Percentiles rank a stretch among this genome's conserved stretches.
These are phyloP conservation scores for Ormosia emarginata DNA, from an alignment of 306 rosid genomes.

Conservation along the genomic window DNA sequence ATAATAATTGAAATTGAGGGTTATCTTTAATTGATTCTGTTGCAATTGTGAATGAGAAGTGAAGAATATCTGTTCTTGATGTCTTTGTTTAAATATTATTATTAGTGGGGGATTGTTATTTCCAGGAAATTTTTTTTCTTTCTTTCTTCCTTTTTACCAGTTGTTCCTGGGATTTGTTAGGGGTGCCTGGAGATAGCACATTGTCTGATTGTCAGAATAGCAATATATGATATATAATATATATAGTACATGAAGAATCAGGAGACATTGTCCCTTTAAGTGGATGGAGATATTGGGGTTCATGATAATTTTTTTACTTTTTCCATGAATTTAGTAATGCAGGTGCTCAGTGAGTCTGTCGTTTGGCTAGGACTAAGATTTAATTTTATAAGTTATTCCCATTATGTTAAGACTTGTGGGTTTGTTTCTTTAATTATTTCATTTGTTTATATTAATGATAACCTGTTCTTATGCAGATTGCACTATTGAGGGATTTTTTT, in stretches of 20 bases:
- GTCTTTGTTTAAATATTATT: conserved; percentile 40
- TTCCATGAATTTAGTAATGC: conserved; percentile 49
- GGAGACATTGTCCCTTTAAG: conserved; percentile 41
- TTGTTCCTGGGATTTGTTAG: conserved; percentile 44
- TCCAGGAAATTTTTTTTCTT: conserved; percentile 2
- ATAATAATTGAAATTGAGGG: conserved; percentile 34
- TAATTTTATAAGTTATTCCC: conserved; percentile 30
- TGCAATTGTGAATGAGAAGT: conserved; percentile 65
- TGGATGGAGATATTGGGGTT: conserved; percentile 50
- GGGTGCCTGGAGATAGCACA: conserved; percentile 45
- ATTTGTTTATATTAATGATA: conserved; percentile 28
- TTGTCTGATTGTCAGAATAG: conserved; percentile 44
- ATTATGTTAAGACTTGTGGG: conserved; percentile 37
- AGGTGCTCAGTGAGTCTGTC: conserved; percentile 42
- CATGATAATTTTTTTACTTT: conserved; percentile 45
- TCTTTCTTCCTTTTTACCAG: not conserved
- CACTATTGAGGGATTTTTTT: not conserved
- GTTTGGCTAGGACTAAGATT: conserved; percentile 43
- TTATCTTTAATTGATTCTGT: conserved; percentile 36
- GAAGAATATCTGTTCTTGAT: conserved; percentile 71
- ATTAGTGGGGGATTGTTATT: conserved; percentile 25
- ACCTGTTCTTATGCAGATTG: conserved; percentile 28
- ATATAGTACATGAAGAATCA: conserved; percentile 39
- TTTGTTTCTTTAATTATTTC: conserved; percentile 21
- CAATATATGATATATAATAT: conserved; percentile 32